These are phyloP conservation scores for Eutypella sp. DNA, from an alignment of 2,329 filamentous ascomycete species.

Conservation along the genomic window DNA sequence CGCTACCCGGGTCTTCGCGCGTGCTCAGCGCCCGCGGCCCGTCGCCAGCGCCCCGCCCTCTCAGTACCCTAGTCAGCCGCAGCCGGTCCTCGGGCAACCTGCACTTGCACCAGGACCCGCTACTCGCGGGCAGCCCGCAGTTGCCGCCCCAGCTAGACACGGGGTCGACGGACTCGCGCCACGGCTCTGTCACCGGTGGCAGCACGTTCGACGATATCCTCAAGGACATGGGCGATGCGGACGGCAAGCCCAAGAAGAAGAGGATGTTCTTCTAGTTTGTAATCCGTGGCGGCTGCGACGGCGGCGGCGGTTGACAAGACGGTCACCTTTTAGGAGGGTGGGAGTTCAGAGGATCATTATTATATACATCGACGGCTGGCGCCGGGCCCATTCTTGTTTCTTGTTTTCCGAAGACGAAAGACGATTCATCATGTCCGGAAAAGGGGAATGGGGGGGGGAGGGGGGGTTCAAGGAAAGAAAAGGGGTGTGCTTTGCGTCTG, in stretches of 20 bases:
- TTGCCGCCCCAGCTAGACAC: slow-evolving; percentile 13
- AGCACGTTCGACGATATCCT: slow-evolving; percentile 32
- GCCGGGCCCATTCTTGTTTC: no score
- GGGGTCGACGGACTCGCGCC: slow-evolving; percentile 12
- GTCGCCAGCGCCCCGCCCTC: slow-evolving; percentile 18
- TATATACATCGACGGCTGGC: no score
- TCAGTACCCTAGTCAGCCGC: slow-evolving; percentile 21
- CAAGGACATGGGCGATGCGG: slow-evolving; percentile 27
- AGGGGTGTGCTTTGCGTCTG: no score
- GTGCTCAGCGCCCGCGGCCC: slow-evolving; percentile 21
- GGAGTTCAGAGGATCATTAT: no score
- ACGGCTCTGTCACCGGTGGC: slow-evolving; percentile 18
- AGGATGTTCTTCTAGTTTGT: slow-evolving; percentile 26
- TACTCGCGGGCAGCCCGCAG: no score
- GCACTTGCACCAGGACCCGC: slow-evolving; percentile 15
- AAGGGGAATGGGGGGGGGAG: no score
- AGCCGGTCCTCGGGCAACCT: slow-evolving; percentile 28
- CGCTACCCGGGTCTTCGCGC: slow-evolving; percentile 15
- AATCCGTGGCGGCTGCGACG: no score
- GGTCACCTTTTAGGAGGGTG: no score
- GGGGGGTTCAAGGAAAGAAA: no score
- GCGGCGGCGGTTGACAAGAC: no score
- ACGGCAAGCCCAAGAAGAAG: slow-evolving; percentile 30
- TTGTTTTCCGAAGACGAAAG: no score
- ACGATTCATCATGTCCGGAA: no score